phyloP scores from a whole-genome alignment of 495 filamentous ascomycete species.

The Neurospora sp. region DNA sequence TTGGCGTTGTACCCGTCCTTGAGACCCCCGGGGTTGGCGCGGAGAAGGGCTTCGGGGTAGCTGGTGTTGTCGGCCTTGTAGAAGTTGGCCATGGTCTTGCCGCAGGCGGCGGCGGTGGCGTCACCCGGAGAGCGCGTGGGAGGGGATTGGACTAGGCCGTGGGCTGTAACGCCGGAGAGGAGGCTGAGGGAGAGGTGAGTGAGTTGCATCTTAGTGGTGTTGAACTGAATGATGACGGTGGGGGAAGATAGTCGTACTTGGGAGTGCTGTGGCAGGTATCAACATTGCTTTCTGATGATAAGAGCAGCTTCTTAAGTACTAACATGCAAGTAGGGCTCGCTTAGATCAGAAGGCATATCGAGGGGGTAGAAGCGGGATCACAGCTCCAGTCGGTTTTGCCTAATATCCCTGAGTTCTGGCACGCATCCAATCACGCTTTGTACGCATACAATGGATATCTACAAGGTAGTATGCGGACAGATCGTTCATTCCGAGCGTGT shows the following conservation, averaged over 20 bases:
- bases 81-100: constrained; percentile 49
- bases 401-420: neutral
- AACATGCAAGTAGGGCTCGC: neutral
- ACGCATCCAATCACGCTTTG: neutral
- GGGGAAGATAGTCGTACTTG: neutral
- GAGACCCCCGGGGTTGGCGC: constrained; percentile 37
- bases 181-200: constrained; percentile 27
- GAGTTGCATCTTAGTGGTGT: constrained; percentile 8
- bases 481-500: neutral
- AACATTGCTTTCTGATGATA: neutral
- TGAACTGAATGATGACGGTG: neutral
- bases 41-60: constrained; percentile 58
- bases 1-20: constrained; percentile 48
- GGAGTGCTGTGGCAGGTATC: neutral
- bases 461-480: neutral
- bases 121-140: constrained; percentile 49
- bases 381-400: constrained; percentile 5
- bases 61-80: constrained; percentile 55
- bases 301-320: neutral
- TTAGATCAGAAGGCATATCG: neutral
- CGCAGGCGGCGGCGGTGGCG: constrained; percentile 51
- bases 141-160: constrained; percentile 54
- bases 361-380: neutral
- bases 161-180: constrained; percentile 43
- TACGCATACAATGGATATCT: neutral